Percentiles rank a stretch among this genome's conserved stretches.
These are phyloP conservation scores for Acephala macrosclerotiorum DNA, from an alignment of 2,329 filamentous ascomycete species.

Conservation along the genomic window DNA sequence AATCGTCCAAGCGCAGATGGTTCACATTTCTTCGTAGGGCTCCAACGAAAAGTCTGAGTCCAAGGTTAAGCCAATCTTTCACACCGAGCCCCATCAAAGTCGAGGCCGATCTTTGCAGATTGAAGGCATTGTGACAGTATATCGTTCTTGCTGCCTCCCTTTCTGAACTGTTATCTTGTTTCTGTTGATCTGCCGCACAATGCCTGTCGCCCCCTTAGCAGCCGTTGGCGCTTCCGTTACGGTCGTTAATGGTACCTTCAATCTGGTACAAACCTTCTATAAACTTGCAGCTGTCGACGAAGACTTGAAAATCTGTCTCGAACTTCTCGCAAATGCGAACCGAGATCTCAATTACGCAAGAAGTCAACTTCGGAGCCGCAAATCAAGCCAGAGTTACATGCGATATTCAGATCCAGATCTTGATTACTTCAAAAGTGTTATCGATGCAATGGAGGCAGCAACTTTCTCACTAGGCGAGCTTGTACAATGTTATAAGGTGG, in stretches of 20 bases:
- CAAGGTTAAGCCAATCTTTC: neutral
- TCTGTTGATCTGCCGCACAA: neutral
- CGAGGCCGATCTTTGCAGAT: neutral
- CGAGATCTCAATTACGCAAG: conserved; percentile 11
- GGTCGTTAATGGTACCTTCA: conserved; percentile 8
- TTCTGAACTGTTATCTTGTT: neutral
- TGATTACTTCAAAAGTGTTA: conserved; percentile 1
- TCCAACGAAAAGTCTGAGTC: neutral
- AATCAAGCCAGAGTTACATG: conserved; percentile 1
- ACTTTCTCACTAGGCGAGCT: neutral
- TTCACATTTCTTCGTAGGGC: neutral
- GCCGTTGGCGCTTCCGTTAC: neutral
- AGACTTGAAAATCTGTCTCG: conserved; percentile 11
- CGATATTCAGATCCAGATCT: neutral
- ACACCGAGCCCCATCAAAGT: neutral
- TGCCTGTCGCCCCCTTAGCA: neutral
- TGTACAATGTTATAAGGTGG: conserved; percentile 1
- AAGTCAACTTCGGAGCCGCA: neutral
- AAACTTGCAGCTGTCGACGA: conserved; percentile 10
- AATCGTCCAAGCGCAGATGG: conserved; percentile 3
- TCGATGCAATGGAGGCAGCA: neutral
- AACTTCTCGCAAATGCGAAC: conserved; percentile 9
- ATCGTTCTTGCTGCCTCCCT: neutral
- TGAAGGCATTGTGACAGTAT: neutral
- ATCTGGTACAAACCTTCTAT: conserved; percentile 4